Conservation (phyloP, 2,329 filamentous ascomycete species). For the Aspergillus sp. region DNA sequence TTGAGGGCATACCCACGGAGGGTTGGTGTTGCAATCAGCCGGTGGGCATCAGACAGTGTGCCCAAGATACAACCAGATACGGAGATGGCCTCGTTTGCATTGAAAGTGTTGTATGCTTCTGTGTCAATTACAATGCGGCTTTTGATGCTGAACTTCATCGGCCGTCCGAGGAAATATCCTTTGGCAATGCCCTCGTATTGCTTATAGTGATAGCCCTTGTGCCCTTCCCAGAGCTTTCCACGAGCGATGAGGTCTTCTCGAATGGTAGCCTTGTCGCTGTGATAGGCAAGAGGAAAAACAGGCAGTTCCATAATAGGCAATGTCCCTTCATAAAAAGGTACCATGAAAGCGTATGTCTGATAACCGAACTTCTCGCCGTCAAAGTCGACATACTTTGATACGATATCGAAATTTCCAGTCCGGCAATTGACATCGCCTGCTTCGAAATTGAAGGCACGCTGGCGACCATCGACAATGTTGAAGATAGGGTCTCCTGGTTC, state of each 20-base stretch:
- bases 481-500: constrained; percentile 22
- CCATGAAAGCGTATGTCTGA: neutral
- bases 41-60: constrained; percentile 37
- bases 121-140: constrained; percentile 50
- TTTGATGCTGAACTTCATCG: constrained; percentile 29
- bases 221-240: constrained; percentile 42
- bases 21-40: constrained; percentile 37
- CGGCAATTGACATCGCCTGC: neutral
- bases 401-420: constrained; percentile 4
- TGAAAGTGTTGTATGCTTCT: constrained; percentile 45
- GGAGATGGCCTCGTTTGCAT: constrained; percentile 34
- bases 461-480: neutral
- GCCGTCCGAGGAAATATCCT: constrained; percentile 23
- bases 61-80: constrained; percentile 6
- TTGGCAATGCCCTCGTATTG: constrained; percentile 44
- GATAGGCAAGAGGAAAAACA: constrained; percentile 42
- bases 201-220: constrained; percentile 48
- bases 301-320: constrained; percentile 36
- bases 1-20: constrained; percentile 47
- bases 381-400: constrained; percentile 12
- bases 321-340: constrained; percentile 29
- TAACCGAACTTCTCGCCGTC: constrained; percentile 16
- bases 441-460: constrained; percentile 8
- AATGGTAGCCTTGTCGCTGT: constrained; percentile 36
- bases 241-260: constrained; percentile 38